phyloP scores from a whole-genome alignment of 331 rosid genomes.

The Quercus lobata region DNA sequence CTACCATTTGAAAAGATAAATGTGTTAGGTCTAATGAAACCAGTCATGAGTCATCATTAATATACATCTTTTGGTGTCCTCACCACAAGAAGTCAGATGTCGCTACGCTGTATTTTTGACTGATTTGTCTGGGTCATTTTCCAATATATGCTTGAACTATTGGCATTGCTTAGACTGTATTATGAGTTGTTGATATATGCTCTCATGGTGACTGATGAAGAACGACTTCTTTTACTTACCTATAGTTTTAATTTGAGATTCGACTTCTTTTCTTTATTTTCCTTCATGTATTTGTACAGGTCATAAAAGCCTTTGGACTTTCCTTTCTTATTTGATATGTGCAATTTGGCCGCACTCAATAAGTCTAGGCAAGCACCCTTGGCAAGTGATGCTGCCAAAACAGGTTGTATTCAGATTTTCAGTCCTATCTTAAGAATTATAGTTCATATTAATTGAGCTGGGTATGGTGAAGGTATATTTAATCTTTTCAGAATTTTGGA shows the following conservation, averaged over 20 bases:
- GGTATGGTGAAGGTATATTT: neutral
- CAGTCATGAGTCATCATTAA: no score
- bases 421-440: neutral
- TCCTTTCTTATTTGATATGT: slow-evolving; percentile 62
- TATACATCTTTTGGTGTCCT: no score
- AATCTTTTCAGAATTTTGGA: neutral
- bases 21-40: no score
- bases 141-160: neutral
- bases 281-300: slow-evolving; percentile 44
- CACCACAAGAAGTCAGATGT: neutral
- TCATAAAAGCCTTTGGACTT: slow-evolving; percentile 76
- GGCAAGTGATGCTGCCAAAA: slow-evolving; percentile 40
- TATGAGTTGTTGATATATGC: neutral
- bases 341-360: slow-evolving; percentile 33
- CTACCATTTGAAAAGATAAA: no score
- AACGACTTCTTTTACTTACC: neutral
- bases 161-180: neutral
- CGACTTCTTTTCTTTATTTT: neutral
- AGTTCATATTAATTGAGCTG: neutral
- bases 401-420: slow-evolving; percentile 45
- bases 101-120: neutral
- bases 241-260: neutral
- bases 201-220: neutral
- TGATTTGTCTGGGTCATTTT: neutral
- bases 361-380: slow-evolving; percentile 49